Evolutionary conservation across 495 filamentous ascomycete species (phyloP).

Genomic region (Antarctomyces pellizariae): DNA sequence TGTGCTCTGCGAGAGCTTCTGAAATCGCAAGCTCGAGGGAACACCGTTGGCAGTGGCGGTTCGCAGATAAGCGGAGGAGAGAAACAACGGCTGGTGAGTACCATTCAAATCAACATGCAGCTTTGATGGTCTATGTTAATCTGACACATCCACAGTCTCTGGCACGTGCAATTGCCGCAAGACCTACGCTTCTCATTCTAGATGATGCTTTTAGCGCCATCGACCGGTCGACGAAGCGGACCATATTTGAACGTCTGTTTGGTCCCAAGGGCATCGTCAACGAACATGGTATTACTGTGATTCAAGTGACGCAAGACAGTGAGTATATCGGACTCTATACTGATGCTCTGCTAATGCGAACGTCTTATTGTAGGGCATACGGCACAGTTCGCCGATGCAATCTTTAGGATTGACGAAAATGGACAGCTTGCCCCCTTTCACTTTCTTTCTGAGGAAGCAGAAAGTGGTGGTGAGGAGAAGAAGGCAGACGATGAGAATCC

Average conservation of each 20-base stretch:
- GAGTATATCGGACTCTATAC: no score
- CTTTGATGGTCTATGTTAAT: no score
- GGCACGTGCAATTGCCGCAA: slow-evolving; percentile 5
- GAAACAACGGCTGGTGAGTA: slow-evolving; percentile 24
- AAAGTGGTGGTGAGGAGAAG: no score
- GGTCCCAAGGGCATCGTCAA: slow-evolving; percentile 3
- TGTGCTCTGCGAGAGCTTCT: slow-evolving; percentile 13
- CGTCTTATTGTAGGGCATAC: no score
- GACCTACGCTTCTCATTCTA: slow-evolving; percentile 4
- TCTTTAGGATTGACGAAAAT: no score
- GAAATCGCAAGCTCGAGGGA: slow-evolving; percentile 20
- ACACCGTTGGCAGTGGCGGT: slow-evolving; percentile 30
- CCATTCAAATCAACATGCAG: slow-evolving; percentile 7
- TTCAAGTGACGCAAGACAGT: neutral
- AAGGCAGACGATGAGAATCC: no score
- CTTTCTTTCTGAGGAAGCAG: no score
- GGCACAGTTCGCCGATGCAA: no score
- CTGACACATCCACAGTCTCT: slow-evolving; percentile 3
- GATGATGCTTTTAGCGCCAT: slow-evolving; percentile 5
- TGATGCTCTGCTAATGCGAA: no score
- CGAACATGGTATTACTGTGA: slow-evolving; percentile 1
- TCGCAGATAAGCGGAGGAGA: slow-evolving; percentile 31
- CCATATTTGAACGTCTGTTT: slow-evolving; percentile 5
- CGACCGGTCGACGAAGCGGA: slow-evolving; percentile 3
- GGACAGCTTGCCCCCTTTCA: no score